Evolutionary conservation across 1,284 basidiomycete species (phyloP), one percentile per base, ranked within the genome.

Genomic region (Malassezia yamatoensis): DNA sequence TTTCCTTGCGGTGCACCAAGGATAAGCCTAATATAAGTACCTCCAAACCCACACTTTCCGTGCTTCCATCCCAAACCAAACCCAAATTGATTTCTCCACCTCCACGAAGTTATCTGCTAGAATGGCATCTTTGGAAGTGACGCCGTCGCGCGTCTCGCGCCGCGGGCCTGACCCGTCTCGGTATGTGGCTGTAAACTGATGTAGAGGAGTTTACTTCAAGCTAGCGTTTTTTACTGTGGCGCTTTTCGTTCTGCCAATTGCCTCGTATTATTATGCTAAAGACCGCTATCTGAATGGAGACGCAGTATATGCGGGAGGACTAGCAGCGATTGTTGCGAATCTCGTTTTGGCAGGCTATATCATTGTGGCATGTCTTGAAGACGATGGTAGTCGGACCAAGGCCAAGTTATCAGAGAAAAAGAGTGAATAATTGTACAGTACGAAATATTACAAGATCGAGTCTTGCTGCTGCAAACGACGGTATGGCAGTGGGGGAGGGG

Each of bases 1-100:
- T 82, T 82, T 12, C 89, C 89, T n/a, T 80, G 78, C 12, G 87
- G 84, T 36, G 90, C 84, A 2, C 91, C 93, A 40, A 94, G 83
- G 7, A 88, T 85, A 51, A 96, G 80, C 64, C 90, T 91, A 49
- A 12, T 35, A 37, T 4, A 57, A 49, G 16, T 15, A 16, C 34
- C 4, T 45, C 18, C 18, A 51, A 44, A 29, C 24, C 33, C 40
- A 51, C 54, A 57, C 44, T 51, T 52, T 51, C 20, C 37, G 54
- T 16, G 49, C 48, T 11, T 41, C 37, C 54, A 51, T 57, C 32
- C 24, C 7, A 50, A 29, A 29, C 39, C 16, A 41, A 41, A 21
- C 39, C 37, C 16, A 13, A 37, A 11, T 8, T 36, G 24, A 32
- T 39, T 44, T 52, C 53, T 54, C 38, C 51, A 54, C 34, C 21